Percentiles rank a stretch among this genome's conserved stretches.
These are phyloP conservation scores for Trypanosoma lewisi DNA, from an alignment of 208 protist species.

Conservation along the genomic window DNA sequence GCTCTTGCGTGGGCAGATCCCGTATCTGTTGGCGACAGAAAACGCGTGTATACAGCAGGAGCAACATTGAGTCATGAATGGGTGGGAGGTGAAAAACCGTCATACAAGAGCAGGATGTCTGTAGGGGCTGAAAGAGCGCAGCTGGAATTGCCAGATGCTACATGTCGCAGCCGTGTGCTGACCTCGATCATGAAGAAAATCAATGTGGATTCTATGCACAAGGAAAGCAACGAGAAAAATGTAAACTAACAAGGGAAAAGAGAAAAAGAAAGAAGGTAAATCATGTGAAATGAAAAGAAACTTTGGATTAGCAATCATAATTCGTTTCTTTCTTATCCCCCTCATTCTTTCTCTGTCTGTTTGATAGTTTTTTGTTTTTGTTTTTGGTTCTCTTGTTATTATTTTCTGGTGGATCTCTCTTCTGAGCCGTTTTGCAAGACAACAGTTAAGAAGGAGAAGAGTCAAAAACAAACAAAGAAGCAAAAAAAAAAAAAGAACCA, in stretches of 20 bases:
- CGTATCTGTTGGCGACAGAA: not conserved
- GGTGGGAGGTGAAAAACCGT: not conserved
- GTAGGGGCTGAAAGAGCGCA: not conserved
- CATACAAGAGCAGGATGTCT: not conserved
- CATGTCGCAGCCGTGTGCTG: constrained; percentile 16
- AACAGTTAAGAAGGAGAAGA: not conserved
- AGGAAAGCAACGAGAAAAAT: not conserved
- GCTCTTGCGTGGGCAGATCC: not conserved
- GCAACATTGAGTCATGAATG: not conserved
- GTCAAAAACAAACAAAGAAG: not conserved
- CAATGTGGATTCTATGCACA: not conserved
- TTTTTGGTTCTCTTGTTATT: too few relatives aligned
- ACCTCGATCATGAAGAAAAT: not conserved
- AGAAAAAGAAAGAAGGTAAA: constrained; percentile 2
- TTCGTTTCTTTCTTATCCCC: not conserved
- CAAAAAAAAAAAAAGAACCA: not conserved
- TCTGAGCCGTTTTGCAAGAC: not conserved
- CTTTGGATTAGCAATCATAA: too few relatives aligned
- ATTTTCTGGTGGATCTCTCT: too few relatives aligned
- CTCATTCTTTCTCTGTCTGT: not conserved
- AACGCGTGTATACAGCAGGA: not conserved
- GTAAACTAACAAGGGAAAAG: constrained; percentile 10
- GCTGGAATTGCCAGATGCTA: constrained; percentile 17
- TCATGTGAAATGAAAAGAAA: too few relatives aligned
- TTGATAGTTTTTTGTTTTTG: not conserved